Evolutionary conservation across 140 eudicot species (phyloP).

Genomic region (Oenanthe javanica): DNA sequence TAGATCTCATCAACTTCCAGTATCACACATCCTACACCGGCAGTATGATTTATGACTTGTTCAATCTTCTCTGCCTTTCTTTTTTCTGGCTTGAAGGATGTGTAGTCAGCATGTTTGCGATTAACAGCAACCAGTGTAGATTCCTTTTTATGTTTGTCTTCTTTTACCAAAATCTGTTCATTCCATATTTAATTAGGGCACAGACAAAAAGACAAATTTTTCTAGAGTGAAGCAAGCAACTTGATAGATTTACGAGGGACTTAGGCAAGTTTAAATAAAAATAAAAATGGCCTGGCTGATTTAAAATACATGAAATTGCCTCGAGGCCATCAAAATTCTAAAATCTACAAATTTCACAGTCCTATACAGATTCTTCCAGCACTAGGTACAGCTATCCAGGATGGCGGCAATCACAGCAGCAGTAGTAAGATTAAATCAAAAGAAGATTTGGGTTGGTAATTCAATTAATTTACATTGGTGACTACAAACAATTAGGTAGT

Average conservation of each 20-base stretch:
- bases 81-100: conserved; percentile 79
- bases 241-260: not conserved
- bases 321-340: not conserved
- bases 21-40: conserved; percentile 23
- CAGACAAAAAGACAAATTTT: not conserved
- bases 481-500: not conserved
- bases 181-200: not conserved
- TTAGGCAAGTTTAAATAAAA: not conserved
- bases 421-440: not conserved
- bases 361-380: not conserved
- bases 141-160: conserved; percentile 88
- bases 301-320: not conserved
- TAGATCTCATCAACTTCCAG: conserved; percentile 72
- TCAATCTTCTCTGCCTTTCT: conserved; percentile 52
- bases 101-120: conserved; percentile 63
- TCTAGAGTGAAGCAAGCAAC: not conserved
- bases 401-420: not conserved
- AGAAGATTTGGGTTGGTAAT: not conserved
- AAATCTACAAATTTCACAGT: not conserved
- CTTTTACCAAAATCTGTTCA: conserved; percentile 75
- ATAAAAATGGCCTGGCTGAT: not conserved
- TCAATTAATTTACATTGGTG: not conserved
- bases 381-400: not conserved
- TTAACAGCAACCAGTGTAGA: conserved; percentile 51
- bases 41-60: conserved; percentile 23